Percentiles rank a stretch among this genome's conserved stretches.
These are phyloP conservation scores for Pyrus pyrifolia DNA, from an alignment of 306 rosid genomes.

Conservation along the genomic window DNA sequence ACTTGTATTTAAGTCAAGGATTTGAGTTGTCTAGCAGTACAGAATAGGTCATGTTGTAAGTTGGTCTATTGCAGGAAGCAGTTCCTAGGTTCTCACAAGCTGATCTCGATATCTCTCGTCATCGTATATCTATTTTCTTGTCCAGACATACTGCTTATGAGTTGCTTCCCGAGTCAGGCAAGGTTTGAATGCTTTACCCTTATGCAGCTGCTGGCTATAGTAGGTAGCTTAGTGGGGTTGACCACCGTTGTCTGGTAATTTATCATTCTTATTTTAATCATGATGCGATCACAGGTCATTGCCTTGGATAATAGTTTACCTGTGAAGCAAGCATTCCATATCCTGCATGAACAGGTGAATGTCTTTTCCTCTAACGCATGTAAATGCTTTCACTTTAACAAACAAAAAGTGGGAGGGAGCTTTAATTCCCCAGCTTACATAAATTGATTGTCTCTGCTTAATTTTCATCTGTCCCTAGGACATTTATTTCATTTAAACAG, in stretches of 20 bases:
- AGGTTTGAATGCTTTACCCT: slow-evolving; percentile 55
- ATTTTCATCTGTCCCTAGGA: not conserved
- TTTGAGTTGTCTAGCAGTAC: slow-evolving; percentile 14
- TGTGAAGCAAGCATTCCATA: slow-evolving; percentile 82
- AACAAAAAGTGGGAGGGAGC: not conserved
- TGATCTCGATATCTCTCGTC: slow-evolving; percentile 64
- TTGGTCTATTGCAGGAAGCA: slow-evolving; percentile 44
- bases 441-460: not conserved
- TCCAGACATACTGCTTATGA: slow-evolving; percentile 62
- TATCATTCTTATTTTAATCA: slow-evolving; percentile 16
- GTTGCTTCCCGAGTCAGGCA: slow-evolving; percentile 90
- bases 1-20: not conserved
- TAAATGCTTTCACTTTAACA: not conserved
- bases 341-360: slow-evolving; percentile 72
- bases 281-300: slow-evolving; percentile 41
- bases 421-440: not conserved
- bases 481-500: not conserved
- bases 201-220: slow-evolving; percentile 14
- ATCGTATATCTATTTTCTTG: slow-evolving; percentile 56
- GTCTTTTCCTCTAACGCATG: not conserved
- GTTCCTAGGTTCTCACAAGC: slow-evolving; percentile 41
- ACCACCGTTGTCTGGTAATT: slow-evolving; percentile 11
- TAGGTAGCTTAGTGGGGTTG: not conserved
- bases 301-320: slow-evolving; percentile 72
- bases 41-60: slow-evolving; percentile 20